Percentiles rank a stretch among this genome's conserved stretches.
Evolutionary conservation across 1,139 yeast species (phyloP).

Genomic region (Suhomyces coccinellae): DNA sequence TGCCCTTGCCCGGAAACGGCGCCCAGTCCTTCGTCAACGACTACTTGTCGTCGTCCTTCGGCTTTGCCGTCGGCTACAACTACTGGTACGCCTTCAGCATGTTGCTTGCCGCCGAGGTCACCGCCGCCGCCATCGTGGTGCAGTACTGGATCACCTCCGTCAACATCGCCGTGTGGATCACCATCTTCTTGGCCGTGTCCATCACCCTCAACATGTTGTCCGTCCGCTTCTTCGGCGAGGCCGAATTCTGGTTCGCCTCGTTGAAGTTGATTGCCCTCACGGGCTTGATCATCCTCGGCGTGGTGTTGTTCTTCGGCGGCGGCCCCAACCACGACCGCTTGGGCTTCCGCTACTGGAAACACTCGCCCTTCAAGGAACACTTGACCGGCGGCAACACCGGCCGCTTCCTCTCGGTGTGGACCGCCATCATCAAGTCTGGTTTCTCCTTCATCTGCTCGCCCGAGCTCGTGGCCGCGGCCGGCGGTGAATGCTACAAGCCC

Average conservation of each 20-base stretch:
- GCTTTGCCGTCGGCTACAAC: slow-evolving; percentile 51
- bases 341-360: slow-evolving; percentile 65
- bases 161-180: slow-evolving; percentile 55
- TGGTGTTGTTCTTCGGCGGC: slow-evolving; percentile 47
- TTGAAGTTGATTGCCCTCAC: slow-evolving; percentile 40
- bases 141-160: slow-evolving; percentile 58
- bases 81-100: slow-evolving; percentile 52
- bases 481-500: slow-evolving; percentile 48
- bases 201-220: slow-evolving; percentile 44
- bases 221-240: slow-evolving; percentile 60
- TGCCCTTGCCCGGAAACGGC: slow-evolving; percentile 52
- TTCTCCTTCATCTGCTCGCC: slow-evolving; percentile 45
- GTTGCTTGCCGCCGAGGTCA: slow-evolving; percentile 50
- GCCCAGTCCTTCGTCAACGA: slow-evolving; percentile 41
- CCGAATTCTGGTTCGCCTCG: slow-evolving; percentile 67
- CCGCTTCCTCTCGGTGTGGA: slow-evolving; percentile 40
- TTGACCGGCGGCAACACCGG: slow-evolving; percentile 61
- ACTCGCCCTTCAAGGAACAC: slow-evolving; percentile 49
- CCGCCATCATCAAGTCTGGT: slow-evolving; percentile 41
- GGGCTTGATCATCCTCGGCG: slow-evolving; percentile 44
- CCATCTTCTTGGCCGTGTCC: slow-evolving; percentile 45
- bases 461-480: slow-evolving; percentile 40
- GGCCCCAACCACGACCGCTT: slow-evolving; percentile 21
- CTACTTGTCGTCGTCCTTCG: slow-evolving; percentile 37
- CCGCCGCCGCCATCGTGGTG: slow-evolving; percentile 54